phyloP scores from a whole-genome alignment of 2,329 filamentous ascomycete genomes.

The Emydomyces testavorans region DNA sequence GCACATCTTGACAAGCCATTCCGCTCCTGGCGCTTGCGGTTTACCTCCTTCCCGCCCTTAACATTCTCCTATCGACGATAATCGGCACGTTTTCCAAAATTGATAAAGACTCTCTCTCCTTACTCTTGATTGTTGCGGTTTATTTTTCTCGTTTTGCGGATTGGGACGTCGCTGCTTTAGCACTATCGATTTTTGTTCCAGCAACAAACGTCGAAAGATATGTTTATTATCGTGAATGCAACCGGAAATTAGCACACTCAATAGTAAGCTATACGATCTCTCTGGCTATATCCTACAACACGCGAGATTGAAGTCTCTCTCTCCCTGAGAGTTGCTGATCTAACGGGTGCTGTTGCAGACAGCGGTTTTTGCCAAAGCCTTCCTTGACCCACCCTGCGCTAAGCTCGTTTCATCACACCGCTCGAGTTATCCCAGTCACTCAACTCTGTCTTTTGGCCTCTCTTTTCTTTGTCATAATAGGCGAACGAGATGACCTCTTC shows the following conservation, averaged over 20 bases:
- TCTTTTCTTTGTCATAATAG: background rate
- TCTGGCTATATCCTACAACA: background rate
- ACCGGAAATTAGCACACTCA: background rate
- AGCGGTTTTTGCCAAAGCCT: background rate
- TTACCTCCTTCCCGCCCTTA: conserved; percentile 4
- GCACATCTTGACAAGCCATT: background rate
- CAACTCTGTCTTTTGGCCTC: background rate
- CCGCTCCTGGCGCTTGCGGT: background rate
- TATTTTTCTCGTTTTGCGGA: background rate
- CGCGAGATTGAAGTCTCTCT: background rate
- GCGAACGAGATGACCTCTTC: conserved; percentile 60
- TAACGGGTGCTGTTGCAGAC: background rate
- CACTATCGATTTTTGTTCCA: conserved; percentile 2
- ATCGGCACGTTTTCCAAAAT: background rate
- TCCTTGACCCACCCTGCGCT: background rate
- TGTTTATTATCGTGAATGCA: background rate
- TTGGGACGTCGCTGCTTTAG: background rate
- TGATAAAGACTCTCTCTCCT: background rate
- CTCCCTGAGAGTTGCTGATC: background rate
- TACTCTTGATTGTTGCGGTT: background rate
- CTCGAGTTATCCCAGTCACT: background rate
- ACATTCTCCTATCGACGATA: background rate
- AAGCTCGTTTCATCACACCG: background rate
- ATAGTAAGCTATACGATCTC: background rate
- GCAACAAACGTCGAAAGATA: background rate